Base-by-base conservation (phyloP, 768 basidiomycete genomes). In the Boletus vinaceobasis region DNA sequence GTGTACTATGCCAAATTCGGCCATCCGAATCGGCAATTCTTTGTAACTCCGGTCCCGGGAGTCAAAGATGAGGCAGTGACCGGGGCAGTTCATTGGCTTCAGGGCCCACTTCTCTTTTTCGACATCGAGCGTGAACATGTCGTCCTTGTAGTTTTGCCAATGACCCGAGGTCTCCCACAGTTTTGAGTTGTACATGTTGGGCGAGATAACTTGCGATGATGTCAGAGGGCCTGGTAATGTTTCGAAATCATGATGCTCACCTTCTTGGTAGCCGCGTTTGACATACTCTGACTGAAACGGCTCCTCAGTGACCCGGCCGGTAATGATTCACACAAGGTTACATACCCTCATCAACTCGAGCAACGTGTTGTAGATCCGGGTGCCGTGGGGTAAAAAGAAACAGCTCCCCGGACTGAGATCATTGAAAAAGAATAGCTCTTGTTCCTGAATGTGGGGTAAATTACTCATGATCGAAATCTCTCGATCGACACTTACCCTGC, bases 71-170 rank as follows among this genome's bases (percentile, higher is more conserved):
- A 98, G 72, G 71, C 91, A 94, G 70, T 98, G 97, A 6, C 95
- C 95, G 0, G 91, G 97, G 76, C 97, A 98, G 73, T 99, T 99
- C 97, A 99, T 99, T 19, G 97, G 97, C 74, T 98, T 97, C 55
- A 98, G 79, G 0, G 82, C 96, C 84, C 93, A 99, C 66, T 83
- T 83, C 74, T 98, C 94, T 75, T 98, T 98, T 74, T 99, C 97
- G 53, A 98, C 74, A 53, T 95, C 90, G 54, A 98, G 85, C 43
- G 79, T 71, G 76, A 98, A 99, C 97, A 99, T 99, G 74, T 93
- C 94, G 50, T 98, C 95, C 70, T 89, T 86, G 78, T 98, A 99
- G 70, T 98, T 96, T 65, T 92, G 84, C 96, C 90, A 97, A 70
- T 98, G 97, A 3, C 97, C 97, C 0, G 96, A 98, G 1, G 90